These are phyloP conservation scores for Penicillium nordicum DNA, from an alignment of 2,329 filamentous ascomycete genomes.

Conservation along the genomic window DNA sequence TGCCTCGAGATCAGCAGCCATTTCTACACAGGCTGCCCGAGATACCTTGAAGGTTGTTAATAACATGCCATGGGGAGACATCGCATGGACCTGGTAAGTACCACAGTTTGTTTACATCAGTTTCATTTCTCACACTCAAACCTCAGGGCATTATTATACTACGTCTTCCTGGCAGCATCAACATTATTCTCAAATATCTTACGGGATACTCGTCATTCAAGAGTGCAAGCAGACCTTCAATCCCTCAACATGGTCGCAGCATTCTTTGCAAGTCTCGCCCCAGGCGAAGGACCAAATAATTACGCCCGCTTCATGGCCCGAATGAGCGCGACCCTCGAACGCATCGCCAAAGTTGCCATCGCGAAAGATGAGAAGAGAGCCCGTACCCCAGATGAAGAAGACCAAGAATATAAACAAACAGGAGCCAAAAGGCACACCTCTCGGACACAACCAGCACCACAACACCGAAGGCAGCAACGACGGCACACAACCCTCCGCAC, in stretches of 20 bases:
- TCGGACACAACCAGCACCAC: slow-evolving; percentile 15
- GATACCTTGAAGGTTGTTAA: slow-evolving; percentile 88
- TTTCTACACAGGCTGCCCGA: slow-evolving; percentile 84
- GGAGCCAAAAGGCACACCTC: slow-evolving; percentile 20
- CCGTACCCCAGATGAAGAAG: slow-evolving; percentile 27
- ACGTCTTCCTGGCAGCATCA: slow-evolving; percentile 86
- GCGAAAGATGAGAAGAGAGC: slow-evolving; percentile 73
- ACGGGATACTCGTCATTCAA: slow-evolving; percentile 79
- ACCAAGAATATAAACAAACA: slow-evolving; percentile 16
- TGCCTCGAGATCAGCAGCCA: slow-evolving; percentile 79
- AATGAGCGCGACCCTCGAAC: slow-evolving; percentile 86
- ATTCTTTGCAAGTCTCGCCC: slow-evolving; percentile 80
- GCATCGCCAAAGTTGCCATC: slow-evolving; percentile 80
- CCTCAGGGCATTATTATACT: slow-evolving; percentile 77
- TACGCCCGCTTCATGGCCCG: slow-evolving; percentile 87
- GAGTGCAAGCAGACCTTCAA: slow-evolving; percentile 77
- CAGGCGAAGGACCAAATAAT: slow-evolving; percentile 71
- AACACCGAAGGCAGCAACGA: slow-evolving; percentile 5
- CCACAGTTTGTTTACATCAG: background rate
- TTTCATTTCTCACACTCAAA: background rate
- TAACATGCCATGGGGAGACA: slow-evolving; percentile 90
- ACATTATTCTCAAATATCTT: slow-evolving; percentile 91
- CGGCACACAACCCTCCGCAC: slow-evolving; percentile 6
- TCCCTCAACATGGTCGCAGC: slow-evolving; percentile 85
- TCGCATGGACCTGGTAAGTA: slow-evolving; percentile 84